Conservation (phyloP, 2,329 filamentous ascomycete genomes). For the Phoma herbarum region DNA sequence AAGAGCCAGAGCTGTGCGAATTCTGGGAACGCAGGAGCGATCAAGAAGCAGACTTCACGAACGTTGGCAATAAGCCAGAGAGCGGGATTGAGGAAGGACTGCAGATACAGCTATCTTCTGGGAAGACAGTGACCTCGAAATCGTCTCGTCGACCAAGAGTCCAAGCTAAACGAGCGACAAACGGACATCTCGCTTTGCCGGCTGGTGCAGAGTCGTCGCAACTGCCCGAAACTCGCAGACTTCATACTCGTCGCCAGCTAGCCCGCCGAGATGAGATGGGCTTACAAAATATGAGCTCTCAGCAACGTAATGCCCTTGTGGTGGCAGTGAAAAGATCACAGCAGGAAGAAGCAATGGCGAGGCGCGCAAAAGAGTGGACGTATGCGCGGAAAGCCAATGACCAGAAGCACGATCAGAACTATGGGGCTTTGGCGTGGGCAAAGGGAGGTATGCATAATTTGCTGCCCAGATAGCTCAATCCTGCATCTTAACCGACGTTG, state of each 20-base stretch:
- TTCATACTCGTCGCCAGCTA: neutral
- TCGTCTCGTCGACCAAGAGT: neutral
- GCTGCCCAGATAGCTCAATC: slow-evolving; percentile 8
- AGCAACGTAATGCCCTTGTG: slow-evolving; percentile 30
- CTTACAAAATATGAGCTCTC: slow-evolving; percentile 23
- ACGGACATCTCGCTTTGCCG: neutral
- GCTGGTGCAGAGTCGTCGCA: neutral
- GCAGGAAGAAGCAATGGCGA: slow-evolving; percentile 27
- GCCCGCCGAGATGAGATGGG: slow-evolving; percentile 25
- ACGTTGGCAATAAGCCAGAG: neutral
- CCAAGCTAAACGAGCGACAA: neutral
- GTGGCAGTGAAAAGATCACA: slow-evolving; percentile 33
- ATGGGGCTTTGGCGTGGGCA: slow-evolving; percentile 16
- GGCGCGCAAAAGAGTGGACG: slow-evolving; percentile 26
- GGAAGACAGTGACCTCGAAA: neutral
- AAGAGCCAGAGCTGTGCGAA: slow-evolving; percentile 44
- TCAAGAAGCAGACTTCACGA: neutral
- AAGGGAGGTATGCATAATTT: slow-evolving; percentile 15
- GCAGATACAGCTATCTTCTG: neutral
- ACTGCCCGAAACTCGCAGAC: neutral
- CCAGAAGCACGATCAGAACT: slow-evolving; percentile 28
- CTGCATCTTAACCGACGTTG: neutral
- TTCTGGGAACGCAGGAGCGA: slow-evolving; percentile 34
- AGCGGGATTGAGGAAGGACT: neutral
- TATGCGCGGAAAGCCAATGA: slow-evolving; percentile 27